Evolutionary conservation across 176 grass and related monocot genomes (phyloP), one percentile per base, ranked within the genome.

Genomic region (Paspalum vaginatum): DNA sequence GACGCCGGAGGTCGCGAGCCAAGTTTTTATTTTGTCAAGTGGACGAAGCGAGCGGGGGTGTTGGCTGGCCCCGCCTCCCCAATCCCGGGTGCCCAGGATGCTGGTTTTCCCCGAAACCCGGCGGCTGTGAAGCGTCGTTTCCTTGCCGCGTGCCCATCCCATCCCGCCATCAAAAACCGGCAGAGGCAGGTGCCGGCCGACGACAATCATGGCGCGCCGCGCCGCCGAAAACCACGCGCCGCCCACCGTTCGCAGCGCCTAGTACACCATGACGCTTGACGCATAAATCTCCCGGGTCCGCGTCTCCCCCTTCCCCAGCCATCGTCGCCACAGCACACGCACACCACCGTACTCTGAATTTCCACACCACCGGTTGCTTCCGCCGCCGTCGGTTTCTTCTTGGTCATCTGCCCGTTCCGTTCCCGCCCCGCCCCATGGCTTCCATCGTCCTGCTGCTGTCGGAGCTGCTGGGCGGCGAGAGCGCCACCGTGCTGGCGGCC

Each of bases 371-470:
- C 55, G 32, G 21, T 47, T 6, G 32, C 7, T 45, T 18, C 46
- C n/a, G 1, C 20, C 11, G 60, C 40, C 8, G 41, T 9, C 20
- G 4, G 32, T 69, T 27, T 38, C 57, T 24, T 11, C 11, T 14
- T 38, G 17, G 7, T 20, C 48, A 32, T 32, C 48, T 17, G 26
- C 5, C 9, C 6, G 32, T 6, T 55, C 9, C 22, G 9, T 1
- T 18, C 7, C 6, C 24, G 13, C 1, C 6, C 26, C 0, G 8
- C 11, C 11, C 0, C 75, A 89, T 89, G 87, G 87, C 87, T n/a
- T 89, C 87, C 6, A 85, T 85, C 64, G 41, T 81, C 22, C 41
- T 89, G 49, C 78, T 89, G 71, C 65, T 89, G 39, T 89, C 87
- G 72, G 82, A 89, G 82, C 82, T 89, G 56, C 71, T 89, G 16